Conservation (phyloP, 306 rosid genomes). For the Begonia masoniana region DNA sequence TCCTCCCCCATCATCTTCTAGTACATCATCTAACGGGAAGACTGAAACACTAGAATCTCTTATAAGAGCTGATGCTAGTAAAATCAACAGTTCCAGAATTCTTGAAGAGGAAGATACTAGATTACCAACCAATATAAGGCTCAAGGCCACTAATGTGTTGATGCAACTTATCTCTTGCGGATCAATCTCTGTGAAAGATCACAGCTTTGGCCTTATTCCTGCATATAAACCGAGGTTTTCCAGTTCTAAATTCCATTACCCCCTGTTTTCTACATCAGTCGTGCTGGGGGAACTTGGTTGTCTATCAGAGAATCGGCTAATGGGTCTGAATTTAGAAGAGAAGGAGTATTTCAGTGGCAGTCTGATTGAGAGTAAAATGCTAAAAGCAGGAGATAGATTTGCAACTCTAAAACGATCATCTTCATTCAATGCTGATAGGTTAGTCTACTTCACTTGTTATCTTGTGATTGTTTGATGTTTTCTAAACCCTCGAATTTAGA, state of each 20-base stretch:
- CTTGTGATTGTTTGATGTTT: conserved; percentile 2
- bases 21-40: conserved; percentile 61
- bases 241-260: conserved; percentile 58
- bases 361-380: conserved; percentile 52
- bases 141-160: conserved; percentile 56
- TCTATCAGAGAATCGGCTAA: conserved; percentile 43
- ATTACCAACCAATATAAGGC: conserved; percentile 48
- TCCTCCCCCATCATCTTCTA: conserved; percentile 45
- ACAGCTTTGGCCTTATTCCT: conserved; percentile 66
- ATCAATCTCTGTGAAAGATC: conserved; percentile 75
- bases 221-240: conserved; percentile 58
- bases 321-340: conserved; percentile 59
- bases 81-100: conserved; percentile 67
- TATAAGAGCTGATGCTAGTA: conserved; percentile 77
- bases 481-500: conserved; percentile 6
- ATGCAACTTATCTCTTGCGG: conserved; percentile 93
- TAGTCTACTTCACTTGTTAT: conserved; percentile 15
- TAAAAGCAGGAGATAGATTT: conserved; percentile 29
- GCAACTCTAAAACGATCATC: conserved; percentile 61
- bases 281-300: conserved; percentile 65
- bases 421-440: conserved; percentile 80
- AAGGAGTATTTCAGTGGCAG: conserved; percentile 88
- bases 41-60: conserved; percentile 79
- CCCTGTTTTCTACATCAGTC: conserved; percentile 50
- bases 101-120: conserved; percentile 48